Percentiles rank a stretch among this genome's conserved stretches.
Evolutionary conservation across 257 asterid species (phyloP).

Genomic region (Ophiorrhiza pumila): DNA sequence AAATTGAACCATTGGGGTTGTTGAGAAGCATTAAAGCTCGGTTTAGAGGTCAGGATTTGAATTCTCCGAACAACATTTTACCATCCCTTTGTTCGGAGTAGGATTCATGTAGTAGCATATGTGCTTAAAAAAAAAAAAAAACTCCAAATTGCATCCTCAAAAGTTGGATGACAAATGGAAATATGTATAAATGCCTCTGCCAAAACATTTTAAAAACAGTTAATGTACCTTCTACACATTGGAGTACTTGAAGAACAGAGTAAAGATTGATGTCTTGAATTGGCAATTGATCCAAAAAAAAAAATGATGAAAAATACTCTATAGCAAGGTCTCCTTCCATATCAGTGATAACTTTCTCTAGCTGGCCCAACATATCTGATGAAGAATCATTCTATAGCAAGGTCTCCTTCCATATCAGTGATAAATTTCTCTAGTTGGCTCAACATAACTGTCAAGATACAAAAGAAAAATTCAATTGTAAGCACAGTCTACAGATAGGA

Average conservation of each 20-base stretch:
- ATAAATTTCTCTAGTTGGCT: conserved; percentile 14
- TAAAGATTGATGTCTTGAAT: too few relatives aligned
- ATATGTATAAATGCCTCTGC: background rate
- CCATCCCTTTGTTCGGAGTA: too few relatives aligned
- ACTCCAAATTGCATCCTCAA: background rate
- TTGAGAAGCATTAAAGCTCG: too few relatives aligned
- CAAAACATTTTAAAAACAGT: background rate
- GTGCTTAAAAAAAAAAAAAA: too few relatives aligned
- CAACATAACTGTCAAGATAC: conserved; percentile 13
- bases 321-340: background rate
- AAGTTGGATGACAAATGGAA: background rate
- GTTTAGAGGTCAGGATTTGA: too few relatives aligned
- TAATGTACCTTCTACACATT: background rate
- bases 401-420: background rate
- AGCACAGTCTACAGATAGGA: background rate
- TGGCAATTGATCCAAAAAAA: too few relatives aligned
- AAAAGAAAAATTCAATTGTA: background rate
- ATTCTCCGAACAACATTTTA: too few relatives aligned
- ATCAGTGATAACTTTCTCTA: conserved; percentile 8
- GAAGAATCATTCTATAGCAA: too few relatives aligned
- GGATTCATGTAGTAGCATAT: too few relatives aligned
- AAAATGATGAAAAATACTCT: too few relatives aligned
- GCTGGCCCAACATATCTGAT: conserved; percentile 14
- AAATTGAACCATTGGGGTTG: too few relatives aligned
- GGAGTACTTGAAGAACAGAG: too few relatives aligned